These are phyloP conservation scores for Mucor irregularis DNA, from an alignment of 371 early-diverging fungal species.

Conservation along the genomic window DNA sequence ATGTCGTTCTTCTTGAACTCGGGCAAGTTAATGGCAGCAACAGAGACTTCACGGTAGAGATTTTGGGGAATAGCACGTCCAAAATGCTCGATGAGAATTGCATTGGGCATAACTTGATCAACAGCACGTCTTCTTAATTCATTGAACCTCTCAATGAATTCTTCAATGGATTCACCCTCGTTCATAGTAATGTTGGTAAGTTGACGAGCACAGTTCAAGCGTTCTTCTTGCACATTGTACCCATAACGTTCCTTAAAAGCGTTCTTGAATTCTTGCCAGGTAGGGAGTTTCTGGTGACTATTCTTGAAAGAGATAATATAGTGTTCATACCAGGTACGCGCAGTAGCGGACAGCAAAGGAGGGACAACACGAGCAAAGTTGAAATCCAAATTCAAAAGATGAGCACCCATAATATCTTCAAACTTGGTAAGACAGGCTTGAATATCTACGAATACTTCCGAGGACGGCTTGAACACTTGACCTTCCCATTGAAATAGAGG, in stretches of 20 bases:
- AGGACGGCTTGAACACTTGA: neutral
- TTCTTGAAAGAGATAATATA: neutral
- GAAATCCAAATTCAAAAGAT: neutral
- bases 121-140: slow-evolving; percentile 4
- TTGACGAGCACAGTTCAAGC: neutral
- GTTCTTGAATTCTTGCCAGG: neutral
- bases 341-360: neutral
- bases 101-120: neutral
- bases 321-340: slow-evolving; percentile 2
- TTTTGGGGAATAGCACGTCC: neutral
- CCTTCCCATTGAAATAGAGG: slow-evolving; percentile 12
- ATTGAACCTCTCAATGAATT: slow-evolving; percentile 8
- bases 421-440: neutral
- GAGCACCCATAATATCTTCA: slow-evolving; percentile 6
- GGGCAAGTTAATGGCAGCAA: neutral
- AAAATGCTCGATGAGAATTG: neutral
- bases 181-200: neutral
- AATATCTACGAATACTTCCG: neutral
- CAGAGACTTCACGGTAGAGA: neutral
- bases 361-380: slow-evolving; percentile 6
- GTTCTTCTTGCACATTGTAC: neutral
- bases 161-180: neutral
- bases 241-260: slow-evolving; percentile 4
- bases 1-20: neutral
- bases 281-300: neutral